A percentile compares a stretch with the other conserved stretches of the same genome.
Conservation (phyloP, 2,329 filamentous ascomycete species). For the Fusarium musae region DNA sequence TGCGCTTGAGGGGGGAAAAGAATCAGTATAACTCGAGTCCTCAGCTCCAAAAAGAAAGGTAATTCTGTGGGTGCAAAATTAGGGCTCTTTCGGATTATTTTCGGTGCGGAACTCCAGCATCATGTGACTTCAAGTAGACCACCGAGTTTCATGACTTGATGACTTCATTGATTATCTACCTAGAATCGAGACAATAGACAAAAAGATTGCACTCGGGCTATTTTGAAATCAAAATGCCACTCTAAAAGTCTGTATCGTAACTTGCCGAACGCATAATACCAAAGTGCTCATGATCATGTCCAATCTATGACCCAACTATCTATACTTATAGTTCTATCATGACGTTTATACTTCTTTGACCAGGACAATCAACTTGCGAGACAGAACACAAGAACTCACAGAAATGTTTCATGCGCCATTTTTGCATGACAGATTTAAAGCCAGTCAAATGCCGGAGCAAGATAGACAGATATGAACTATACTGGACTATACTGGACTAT, state of each 20-base stretch:
- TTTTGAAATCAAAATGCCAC: neutral
- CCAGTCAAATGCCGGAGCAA: neutral
- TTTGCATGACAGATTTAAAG: neutral
- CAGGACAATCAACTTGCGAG: neutral
- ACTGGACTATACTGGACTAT: neutral
- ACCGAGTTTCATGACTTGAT: too few relatives aligned
- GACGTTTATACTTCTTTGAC: neutral
- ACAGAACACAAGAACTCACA: neutral
- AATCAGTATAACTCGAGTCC: slow-evolving; percentile 22
- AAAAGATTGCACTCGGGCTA: neutral
- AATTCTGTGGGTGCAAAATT: slow-evolving; percentile 38
- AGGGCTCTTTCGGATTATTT: slow-evolving; percentile 45
- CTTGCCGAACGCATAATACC: neutral
- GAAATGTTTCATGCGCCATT: neutral
- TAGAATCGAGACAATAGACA: neutral
- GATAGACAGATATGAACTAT: neutral
- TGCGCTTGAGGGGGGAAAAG: slow-evolving; percentile 66
- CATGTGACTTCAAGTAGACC: neutral
- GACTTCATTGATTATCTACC: neutral
- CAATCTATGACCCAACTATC: neutral
- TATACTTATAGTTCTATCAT: neutral
- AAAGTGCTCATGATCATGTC: neutral
- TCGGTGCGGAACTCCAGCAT: neutral
- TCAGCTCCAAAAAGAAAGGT: neutral
- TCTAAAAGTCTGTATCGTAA: neutral